Evolutionary conservation across 176 grass and related monocot species (phyloP).

Genomic region (Oryza nivara): DNA sequence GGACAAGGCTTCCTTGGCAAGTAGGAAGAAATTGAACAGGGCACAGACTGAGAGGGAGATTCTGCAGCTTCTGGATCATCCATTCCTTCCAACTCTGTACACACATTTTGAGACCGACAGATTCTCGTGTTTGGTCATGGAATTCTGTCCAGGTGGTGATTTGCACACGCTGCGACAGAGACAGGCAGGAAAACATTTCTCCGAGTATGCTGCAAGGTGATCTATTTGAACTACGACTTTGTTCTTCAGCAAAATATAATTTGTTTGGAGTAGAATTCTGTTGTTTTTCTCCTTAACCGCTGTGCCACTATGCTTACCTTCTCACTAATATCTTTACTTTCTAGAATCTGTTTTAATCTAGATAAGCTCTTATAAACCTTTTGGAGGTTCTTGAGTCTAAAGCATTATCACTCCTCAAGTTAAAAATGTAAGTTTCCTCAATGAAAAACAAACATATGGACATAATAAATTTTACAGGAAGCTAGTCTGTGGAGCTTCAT

Average conservation of each 20-base stretch:
- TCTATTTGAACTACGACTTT: conserved; percentile 2
- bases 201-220: conserved; percentile 88
- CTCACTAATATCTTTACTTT: conserved; percentile 27
- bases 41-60: conserved; percentile 94
- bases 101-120: conserved; percentile 93
- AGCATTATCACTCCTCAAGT: background rate
- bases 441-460: background rate
- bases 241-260: background rate
- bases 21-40: conserved; percentile 89
- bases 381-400: background rate
- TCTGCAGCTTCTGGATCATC: conserved; percentile 86
- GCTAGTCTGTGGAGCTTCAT: background rate
- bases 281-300: background rate
- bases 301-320: background rate
- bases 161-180: conserved; percentile 88
- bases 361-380: conserved; percentile 8
- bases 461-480: background rate
- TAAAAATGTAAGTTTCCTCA: background rate
- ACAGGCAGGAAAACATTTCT: conserved; percentile 83
- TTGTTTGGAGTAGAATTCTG: conserved; percentile 12
- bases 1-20: conserved; percentile 87
- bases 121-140: conserved; percentile 95
- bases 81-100: conserved; percentile 85
- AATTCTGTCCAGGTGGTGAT: conserved; percentile 95
- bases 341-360: background rate